Percentiles rank a stretch among this genome's conserved stretches.
Evolutionary conservation across 1,284 basidiomycete genomes (phyloP).

Genomic region (Lignosus rhinocerotis): DNA sequence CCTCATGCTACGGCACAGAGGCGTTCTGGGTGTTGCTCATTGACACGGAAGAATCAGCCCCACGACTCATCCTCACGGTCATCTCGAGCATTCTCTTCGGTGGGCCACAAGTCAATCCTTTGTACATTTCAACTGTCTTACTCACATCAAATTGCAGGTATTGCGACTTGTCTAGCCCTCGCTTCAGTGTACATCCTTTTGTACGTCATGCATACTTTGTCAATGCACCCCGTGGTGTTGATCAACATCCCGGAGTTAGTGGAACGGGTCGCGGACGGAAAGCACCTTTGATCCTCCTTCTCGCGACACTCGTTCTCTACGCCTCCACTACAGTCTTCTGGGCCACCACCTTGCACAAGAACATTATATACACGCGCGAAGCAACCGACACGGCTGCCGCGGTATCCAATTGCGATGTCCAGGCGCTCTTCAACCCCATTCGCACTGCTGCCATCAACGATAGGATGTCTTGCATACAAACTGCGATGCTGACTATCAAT

Average conservation of each 20-base stretch:
- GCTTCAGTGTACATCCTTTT: neutral
- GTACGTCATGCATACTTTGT: neutral
- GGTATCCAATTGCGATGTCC: neutral
- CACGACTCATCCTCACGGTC: neutral
- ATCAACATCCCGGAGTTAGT: neutral
- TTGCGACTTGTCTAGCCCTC: neutral
- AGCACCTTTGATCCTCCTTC: neutral
- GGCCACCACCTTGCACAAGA: neutral
- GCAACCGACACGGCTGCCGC: neutral
- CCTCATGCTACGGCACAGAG: neutral
- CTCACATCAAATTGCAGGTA: neutral
- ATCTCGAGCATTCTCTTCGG: neutral
- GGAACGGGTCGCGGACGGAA: neutral
- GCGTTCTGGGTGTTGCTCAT: neutral
- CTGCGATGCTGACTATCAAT: neutral
- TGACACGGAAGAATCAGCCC: neutral
- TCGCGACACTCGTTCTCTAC: neutral
- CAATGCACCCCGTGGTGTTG: neutral
- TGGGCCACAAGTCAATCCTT: neutral
- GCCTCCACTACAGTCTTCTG: neutral
- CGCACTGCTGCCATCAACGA: neutral
- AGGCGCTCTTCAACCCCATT: neutral
- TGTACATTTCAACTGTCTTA: neutral
- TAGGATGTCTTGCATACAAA: neutral
- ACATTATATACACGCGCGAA: neutral